Conservation (phyloP, 2,329 filamentous ascomycete genomes). For the Botryotinia narcissicola region DNA sequence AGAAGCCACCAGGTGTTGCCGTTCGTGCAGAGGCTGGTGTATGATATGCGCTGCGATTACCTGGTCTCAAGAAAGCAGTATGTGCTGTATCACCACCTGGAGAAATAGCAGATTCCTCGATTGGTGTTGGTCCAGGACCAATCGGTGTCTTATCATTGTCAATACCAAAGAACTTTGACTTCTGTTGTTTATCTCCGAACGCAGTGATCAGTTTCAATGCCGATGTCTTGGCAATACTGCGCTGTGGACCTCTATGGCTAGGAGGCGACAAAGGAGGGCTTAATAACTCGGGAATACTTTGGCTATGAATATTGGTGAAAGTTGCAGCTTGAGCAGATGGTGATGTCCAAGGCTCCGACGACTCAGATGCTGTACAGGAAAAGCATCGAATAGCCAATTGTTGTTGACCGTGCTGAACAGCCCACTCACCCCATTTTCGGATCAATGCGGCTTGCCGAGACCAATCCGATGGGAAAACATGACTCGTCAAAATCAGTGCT, state of each 20-base stretch:
- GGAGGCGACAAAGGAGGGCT: constrained; percentile 76
- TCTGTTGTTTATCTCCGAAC: constrained; percentile 64
- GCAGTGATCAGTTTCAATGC: constrained; percentile 89
- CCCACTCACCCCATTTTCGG: constrained; percentile 92
- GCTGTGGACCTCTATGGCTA: constrained; percentile 56
- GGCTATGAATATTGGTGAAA: constrained; percentile 56
- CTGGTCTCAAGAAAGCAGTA: constrained; percentile 66
- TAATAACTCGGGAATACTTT: constrained; percentile 58
- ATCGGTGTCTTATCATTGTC: constrained; percentile 70
- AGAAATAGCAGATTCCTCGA: constrained; percentile 74
- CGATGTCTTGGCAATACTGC: constrained; percentile 72
- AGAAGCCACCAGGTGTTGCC: constrained; percentile 58
- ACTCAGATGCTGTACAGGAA: constrained; percentile 83
- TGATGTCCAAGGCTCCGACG: constrained; percentile 83
- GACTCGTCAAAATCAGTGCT: constrained; percentile 81
- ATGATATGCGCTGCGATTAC: constrained; percentile 65
- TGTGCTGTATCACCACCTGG: constrained; percentile 63
- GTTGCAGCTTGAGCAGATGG: constrained; percentile 68
- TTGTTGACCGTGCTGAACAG: constrained; percentile 81
- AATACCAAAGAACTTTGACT: constrained; percentile 62
- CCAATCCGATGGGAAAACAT: constrained; percentile 84
- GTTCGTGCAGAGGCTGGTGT: constrained; percentile 67
- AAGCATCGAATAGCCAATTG: constrained; percentile 91
- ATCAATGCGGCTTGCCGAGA: constrained; percentile 84
- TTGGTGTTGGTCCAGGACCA: constrained; percentile 80